These are phyloP conservation scores for Sporothrix inflata DNA, from an alignment of 2,329 filamentous ascomycete genomes.

Conservation along the genomic window DNA sequence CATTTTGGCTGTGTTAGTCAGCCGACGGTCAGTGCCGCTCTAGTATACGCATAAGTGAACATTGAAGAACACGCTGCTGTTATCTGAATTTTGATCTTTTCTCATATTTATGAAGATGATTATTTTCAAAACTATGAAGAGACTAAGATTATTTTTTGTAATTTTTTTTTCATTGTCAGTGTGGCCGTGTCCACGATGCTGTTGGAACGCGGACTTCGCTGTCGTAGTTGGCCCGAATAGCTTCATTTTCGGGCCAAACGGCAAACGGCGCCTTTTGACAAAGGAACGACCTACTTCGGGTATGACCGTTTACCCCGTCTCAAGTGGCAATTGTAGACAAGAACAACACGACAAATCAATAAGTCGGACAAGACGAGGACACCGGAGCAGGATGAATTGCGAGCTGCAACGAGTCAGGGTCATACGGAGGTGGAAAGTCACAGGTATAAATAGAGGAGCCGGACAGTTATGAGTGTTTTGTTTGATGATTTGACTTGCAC, in stretches of 20 bases:
- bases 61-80: neutral
- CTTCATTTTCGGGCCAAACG: slow-evolving; percentile 3
- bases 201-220: slow-evolving; percentile 10
- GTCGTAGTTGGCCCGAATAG: slow-evolving; percentile 17
- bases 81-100: no score
- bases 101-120: no score
- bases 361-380: slow-evolving; percentile 1
- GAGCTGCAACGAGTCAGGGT: neutral
- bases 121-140: neutral
- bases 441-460: neutral
- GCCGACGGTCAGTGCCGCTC: no score
- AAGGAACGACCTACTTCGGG: neutral
- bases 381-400: neutral
- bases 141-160: neutral
- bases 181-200: neutral
- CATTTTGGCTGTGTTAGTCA: slow-evolving; percentile 8
- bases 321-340: neutral
- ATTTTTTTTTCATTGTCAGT: neutral
- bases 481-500: neutral
- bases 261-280: neutral
- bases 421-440: neutral
- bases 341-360: neutral
- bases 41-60: neutral
- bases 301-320: neutral
- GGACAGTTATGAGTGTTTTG: neutral